These are phyloP conservation scores for Cladosporium halotolerans DNA, from an alignment of 2,329 filamentous ascomycete genomes.

Conservation along the genomic window DNA sequence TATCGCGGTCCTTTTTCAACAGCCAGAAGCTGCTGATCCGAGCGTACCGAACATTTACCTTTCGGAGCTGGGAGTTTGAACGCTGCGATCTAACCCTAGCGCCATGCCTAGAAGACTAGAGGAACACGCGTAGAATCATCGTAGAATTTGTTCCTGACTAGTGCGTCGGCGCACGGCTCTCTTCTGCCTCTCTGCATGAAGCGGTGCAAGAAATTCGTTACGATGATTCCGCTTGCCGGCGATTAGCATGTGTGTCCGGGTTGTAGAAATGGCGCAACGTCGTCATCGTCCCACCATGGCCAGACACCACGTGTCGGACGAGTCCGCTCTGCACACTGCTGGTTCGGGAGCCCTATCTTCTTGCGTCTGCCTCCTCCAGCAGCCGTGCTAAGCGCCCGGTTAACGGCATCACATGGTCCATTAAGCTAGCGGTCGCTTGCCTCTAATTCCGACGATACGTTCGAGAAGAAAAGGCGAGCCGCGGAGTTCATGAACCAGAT, in stretches of 20 bases:
- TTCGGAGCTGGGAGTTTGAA: conserved; percentile 3
- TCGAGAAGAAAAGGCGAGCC: no score
- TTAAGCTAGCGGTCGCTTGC: no score
- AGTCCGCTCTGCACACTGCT: background rate
- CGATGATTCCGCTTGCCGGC: background rate
- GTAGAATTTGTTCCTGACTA: background rate
- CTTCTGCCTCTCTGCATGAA: background rate
- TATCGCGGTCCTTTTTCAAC: conserved; percentile 8
- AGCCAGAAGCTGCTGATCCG: background rate
- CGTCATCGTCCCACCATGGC: background rate
- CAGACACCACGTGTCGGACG: conserved; percentile 1
- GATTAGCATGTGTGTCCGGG: background rate
- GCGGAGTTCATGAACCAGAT: no score
- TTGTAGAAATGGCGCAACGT: background rate
- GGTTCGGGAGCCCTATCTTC: background rate
- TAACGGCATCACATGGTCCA: background rate
- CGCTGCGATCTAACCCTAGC: background rate
- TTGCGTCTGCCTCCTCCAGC: background rate
- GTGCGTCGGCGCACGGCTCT: background rate
- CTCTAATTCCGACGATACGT: no score
- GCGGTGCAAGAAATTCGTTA: no score
- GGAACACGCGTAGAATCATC: conserved; percentile 8
- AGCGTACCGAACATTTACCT: conserved; percentile 11
- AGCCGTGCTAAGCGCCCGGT: background rate
- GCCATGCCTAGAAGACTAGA: conserved; percentile 1